Percentiles rank a stretch among this genome's conserved stretches.
These are phyloP conservation scores for Madurella mycetomatis DNA, from an alignment of 2,329 filamentous ascomycete species.

Conservation along the genomic window DNA sequence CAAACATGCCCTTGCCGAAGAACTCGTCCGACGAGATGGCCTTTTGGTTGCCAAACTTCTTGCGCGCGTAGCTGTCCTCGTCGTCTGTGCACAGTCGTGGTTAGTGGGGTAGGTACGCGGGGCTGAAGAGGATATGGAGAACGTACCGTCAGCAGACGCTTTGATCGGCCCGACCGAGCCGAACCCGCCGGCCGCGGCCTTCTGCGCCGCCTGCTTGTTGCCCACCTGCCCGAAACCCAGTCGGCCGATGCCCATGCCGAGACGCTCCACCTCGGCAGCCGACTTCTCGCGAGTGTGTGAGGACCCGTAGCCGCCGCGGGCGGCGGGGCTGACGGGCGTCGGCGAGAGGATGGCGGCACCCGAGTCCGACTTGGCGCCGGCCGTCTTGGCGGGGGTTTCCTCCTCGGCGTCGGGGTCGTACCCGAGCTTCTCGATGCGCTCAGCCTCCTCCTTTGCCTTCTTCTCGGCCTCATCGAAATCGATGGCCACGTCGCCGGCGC, in stretches of 20 bases:
- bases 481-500: constrained; percentile 61
- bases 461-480: constrained; percentile 98
- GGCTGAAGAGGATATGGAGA: no score
- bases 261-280: constrained; percentile 75
- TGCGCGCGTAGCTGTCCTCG: constrained; percentile 74
- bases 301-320: constrained; percentile 56
- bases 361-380: constrained; percentile 48
- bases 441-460: constrained; percentile 95
- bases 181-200: constrained; percentile 73
- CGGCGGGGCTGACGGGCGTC: constrained; percentile 65
- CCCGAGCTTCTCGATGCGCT: constrained; percentile 89
- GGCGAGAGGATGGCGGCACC: constrained; percentile 62
- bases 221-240: constrained; percentile 86
- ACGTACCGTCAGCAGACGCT: constrained; percentile 62
- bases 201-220: constrained; percentile 42
- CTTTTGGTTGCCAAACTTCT: constrained; percentile 89
- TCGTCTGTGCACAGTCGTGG: no score
- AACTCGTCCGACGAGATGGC: constrained; percentile 97
- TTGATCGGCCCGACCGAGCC: constrained; percentile 77
- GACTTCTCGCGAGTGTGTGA: constrained; percentile 55
- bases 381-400: constrained; percentile 38
- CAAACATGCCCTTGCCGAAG: constrained; percentile 86
- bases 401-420: constrained; percentile 90
- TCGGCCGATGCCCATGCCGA: constrained; percentile 83
- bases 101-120: no score